These are phyloP conservation scores for Nicotiana tabacum DNA, from an alignment of 257 asterid species.

Conservation along the genomic window DNA sequence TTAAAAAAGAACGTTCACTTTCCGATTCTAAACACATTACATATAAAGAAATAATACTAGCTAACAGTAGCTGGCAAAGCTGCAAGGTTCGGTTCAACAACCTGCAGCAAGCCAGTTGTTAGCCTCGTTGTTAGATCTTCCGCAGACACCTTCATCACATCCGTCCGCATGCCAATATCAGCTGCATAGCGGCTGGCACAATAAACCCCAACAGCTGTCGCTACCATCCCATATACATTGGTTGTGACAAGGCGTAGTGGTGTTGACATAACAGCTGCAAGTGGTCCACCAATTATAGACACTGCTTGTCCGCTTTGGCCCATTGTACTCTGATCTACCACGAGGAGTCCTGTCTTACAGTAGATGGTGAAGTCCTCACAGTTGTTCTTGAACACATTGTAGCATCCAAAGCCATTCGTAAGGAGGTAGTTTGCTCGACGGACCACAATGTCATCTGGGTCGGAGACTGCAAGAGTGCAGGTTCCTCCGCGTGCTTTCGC, in stretches of 20 bases:
- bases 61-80: constrained; percentile 27
- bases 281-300: constrained; percentile 80
- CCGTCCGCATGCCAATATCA: constrained; percentile 86
- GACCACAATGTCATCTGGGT: constrained; percentile 41
- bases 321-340: constrained; percentile 58
- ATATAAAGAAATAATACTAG: constrained; percentile 13
- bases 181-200: constrained; percentile 84
- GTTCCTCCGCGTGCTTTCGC: constrained; percentile 98
- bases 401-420: constrained; percentile 79
- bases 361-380: constrained; percentile 95
- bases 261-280: constrained; percentile 71
- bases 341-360: constrained; percentile 91
- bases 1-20: neutral
- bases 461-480: constrained; percentile 76
- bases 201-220: constrained; percentile 68
- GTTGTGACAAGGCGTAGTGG: constrained; percentile 72
- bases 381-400: constrained; percentile 76
- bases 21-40: neutral
- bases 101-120: constrained; percentile 46
- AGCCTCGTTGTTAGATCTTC: constrained; percentile 72
- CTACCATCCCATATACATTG: constrained; percentile 68
- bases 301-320: constrained; percentile 95
- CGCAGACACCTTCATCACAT: constrained; percentile 56
- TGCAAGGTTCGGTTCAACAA: constrained; percentile 38
- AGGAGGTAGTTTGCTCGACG: constrained; percentile 82